phyloP scores from a whole-genome alignment of 1,139 yeast species.

The Taphrina wiesneri region DNA sequence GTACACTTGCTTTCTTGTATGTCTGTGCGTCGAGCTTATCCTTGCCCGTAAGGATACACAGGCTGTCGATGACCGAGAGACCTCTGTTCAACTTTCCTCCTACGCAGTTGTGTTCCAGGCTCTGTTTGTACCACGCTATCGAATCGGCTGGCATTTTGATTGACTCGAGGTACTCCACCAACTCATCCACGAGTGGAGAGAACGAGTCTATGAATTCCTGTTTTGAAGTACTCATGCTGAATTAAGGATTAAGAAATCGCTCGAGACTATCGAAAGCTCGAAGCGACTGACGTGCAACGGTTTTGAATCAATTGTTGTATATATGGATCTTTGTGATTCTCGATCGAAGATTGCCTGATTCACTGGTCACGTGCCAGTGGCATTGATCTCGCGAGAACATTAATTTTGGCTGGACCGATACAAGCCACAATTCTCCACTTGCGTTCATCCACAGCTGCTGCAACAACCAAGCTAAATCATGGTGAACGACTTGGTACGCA shows the following conservation, averaged over 20 bases:
- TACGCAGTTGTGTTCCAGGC: conserved; percentile 81
- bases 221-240: conserved; percentile 6
- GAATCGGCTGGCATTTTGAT: conserved; percentile 89
- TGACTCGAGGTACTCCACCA: conserved; percentile 59
- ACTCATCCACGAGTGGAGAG: conserved; percentile 75
- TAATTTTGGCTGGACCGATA: neutral
- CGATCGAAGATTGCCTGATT: too few species aligned
- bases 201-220: conserved; percentile 70
- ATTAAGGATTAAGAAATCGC: too few species aligned
- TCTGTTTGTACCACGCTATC: conserved; percentile 73
- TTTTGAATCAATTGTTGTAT: too few species aligned
- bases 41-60: conserved; percentile 70
- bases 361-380: neutral
- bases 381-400: neutral
- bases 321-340: neutral
- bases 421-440: neutral
- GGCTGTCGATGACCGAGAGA: conserved; percentile 89
- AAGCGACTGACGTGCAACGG: too few species aligned
- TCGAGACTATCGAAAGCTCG: too few species aligned
- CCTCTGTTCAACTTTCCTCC: conserved; percentile 98
- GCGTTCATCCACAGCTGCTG: neutral
- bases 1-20: conserved; percentile 78
- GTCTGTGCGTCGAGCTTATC: conserved; percentile 66
- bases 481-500: too few species aligned
- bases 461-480: too few species aligned